Base-by-base conservation (phyloP, 1,284 basidiomycete genomes). In the Termitomyces sp. region DNA sequence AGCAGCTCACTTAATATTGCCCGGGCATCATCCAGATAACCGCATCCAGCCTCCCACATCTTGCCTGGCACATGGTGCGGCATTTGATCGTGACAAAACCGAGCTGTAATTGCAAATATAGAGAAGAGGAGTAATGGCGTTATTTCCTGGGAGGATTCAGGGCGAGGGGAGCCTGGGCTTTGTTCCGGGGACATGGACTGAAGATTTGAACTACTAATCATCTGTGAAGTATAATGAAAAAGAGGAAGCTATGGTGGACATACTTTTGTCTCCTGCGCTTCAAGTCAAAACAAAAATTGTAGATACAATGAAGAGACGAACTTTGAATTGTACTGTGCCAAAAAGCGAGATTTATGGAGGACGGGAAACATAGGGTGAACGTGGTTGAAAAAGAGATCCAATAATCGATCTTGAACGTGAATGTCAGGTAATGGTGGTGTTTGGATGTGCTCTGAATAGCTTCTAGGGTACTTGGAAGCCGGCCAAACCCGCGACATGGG, bases 301-400 rank as follows among this genome's bases (percentile, higher is more conserved):
- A 31, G 18, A 9, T 53, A 45, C 42, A 26, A 8, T 37, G 24
- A 18, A 46, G 51, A 11, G 43, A 63, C 76, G 59, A 62, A 86
- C 86, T 76, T 73, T 18, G 73, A 67, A 44, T 76, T 69, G 61
- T 81, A 92, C 59, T 88, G 82, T 11, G 74, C 67, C 62, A 88
- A 68, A 67, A 93, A 92, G 19, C 81, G 77, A 18, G 71, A 70
- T 64, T 86, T 88, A 68, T 91, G 83, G 14, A 93, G 69, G 34
- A 91, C 75, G 11, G 89, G 90, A 59, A 88, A 84, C 45, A 84
- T 74, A 33, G 90, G 88, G 60, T 93, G 91, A 21, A 88, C 83
- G 63, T 90, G 88, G 6, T 79, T 80, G 68, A 92, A 93, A 66
- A 90, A 93, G 5, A 91, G 71, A 28, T 80, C 77, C 46, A 93